phyloP scores from a whole-genome alignment of 2,329 filamentous ascomycete species.

The Leptographium lundbergii region DNA sequence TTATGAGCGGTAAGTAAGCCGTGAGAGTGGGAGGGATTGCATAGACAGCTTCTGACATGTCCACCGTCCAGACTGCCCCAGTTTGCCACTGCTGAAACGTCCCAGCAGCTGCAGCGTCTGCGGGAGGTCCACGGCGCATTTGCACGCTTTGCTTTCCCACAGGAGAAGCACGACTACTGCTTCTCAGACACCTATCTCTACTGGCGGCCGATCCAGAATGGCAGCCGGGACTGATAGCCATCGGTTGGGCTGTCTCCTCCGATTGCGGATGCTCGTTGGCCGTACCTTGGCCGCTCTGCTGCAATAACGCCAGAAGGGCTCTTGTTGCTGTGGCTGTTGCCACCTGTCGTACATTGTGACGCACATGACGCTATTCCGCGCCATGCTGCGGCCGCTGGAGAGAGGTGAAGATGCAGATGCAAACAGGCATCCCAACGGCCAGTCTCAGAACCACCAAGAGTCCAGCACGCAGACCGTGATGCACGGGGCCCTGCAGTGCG shows the following conservation, averaged over 20 bases:
- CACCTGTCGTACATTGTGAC: constrained; percentile 21
- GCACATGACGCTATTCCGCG: constrained; percentile 22
- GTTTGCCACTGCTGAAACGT: neutral
- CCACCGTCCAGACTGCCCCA: constrained; percentile 3
- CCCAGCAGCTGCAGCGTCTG: neutral
- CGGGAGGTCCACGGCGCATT: constrained; percentile 12
- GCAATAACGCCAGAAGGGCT: no score
- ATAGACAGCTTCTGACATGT: neutral
- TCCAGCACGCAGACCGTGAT: constrained; percentile 5
- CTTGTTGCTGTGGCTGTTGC: neutral
- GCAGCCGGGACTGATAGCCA: neutral
- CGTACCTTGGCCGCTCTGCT: neutral
- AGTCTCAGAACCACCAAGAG: neutral
- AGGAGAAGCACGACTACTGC: constrained; percentile 22
- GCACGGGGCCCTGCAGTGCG: constrained; percentile 8
- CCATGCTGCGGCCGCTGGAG: constrained; percentile 19
- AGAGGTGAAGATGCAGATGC: constrained; percentile 1
- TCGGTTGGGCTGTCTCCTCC: neutral
- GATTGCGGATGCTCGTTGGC: neutral
- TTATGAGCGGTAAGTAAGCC: constrained; percentile 34
- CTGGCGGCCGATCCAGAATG: constrained; percentile 16
- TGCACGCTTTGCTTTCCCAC: constrained; percentile 22
- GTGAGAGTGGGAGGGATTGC: neutral
- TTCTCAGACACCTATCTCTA: constrained; percentile 30
- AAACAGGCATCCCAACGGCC: neutral